Evolutionary conservation across 768 basidiomycete genomes (phyloP).

Genomic region (Mycena amicta): DNA sequence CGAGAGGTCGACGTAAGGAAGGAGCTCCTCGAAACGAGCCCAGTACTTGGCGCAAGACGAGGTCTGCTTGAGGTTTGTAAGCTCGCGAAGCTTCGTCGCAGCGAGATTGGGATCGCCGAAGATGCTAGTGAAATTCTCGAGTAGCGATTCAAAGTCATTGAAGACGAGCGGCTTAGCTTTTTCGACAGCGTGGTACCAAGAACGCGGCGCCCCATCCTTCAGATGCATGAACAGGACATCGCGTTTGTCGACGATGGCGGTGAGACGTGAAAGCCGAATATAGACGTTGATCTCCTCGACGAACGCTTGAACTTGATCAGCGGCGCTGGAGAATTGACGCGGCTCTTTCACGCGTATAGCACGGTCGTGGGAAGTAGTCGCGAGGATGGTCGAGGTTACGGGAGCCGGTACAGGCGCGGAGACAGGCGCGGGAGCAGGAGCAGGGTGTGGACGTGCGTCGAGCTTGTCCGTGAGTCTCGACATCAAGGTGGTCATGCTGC

Average conservation of each 20-base stretch:
- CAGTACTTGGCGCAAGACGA: slow-evolving; percentile 22
- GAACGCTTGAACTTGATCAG: slow-evolving; percentile 22
- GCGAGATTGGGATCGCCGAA: slow-evolving; percentile 18
- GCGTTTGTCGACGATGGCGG: slow-evolving; percentile 9
- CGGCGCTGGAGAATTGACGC: slow-evolving; percentile 17
- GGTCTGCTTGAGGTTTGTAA: slow-evolving; percentile 21
- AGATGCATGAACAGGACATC: slow-evolving; percentile 18
- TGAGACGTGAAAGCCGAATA: slow-evolving; percentile 12
- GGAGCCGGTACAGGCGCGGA: too few species aligned
- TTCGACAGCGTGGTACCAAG: slow-evolving; percentile 5
- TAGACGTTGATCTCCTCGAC: slow-evolving; percentile 18
- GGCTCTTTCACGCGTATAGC: slow-evolving; percentile 8
- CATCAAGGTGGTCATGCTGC: too few species aligned
- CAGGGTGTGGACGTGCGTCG: too few species aligned
- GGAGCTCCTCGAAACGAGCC: slow-evolving; percentile 18
- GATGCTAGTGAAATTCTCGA: slow-evolving; percentile 11
- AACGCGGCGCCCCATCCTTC: slow-evolving; percentile 9
- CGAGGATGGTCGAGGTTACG: too few species aligned
- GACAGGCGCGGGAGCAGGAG: too few species aligned
- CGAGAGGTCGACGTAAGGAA: slow-evolving; percentile 19
- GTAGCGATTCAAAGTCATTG: slow-evolving; percentile 9
- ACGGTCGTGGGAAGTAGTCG: not conserved
- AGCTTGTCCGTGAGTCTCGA: too few species aligned
- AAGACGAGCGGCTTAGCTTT: slow-evolving; percentile 9
- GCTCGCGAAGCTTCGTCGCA: slow-evolving; percentile 13